Percentiles rank a stretch among this genome's conserved stretches.
These are phyloP conservation scores for Yarrowia sp. DNA, from an alignment of 805 yeast species.

Conservation along the genomic window DNA sequence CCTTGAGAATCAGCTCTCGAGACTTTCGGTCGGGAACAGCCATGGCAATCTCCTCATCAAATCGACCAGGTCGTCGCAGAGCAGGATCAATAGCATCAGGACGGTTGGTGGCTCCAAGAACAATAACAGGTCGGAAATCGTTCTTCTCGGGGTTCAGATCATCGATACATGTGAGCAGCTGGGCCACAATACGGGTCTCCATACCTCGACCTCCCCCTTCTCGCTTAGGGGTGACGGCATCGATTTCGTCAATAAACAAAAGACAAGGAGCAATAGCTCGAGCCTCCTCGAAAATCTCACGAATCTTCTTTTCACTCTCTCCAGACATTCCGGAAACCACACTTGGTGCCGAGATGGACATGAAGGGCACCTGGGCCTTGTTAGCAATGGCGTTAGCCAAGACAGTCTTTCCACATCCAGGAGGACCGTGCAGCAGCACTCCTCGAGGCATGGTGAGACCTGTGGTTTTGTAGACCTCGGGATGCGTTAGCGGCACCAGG, in stretches of 20 bases:
- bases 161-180: conserved; percentile 90
- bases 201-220: conserved; percentile 98
- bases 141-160: conserved; percentile 85
- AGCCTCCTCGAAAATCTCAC: conserved; percentile 94
- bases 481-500: conserved; percentile 89
- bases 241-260: conserved; percentile 93
- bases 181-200: conserved; percentile 97
- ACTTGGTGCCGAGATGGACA: conserved; percentile 89
- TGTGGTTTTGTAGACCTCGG: conserved; percentile 80
- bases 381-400: conserved; percentile 96
- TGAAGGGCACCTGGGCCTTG: conserved; percentile 88
- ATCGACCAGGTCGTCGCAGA: conserved; percentile 91
- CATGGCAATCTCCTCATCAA: conserved; percentile 89
- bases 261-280: conserved; percentile 85
- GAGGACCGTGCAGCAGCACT: conserved; percentile 92
- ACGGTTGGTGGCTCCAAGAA: conserved; percentile 94
- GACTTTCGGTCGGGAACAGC: conserved; percentile 91
- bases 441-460: conserved; percentile 97
- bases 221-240: conserved; percentile 96
- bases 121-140: conserved; percentile 86
- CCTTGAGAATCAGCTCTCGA: conserved; percentile 67
- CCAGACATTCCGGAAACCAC: conserved; percentile 99
- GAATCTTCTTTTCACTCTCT: conserved; percentile 88
- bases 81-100: conserved; percentile 96
- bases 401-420: conserved; percentile 98